Conservation (phyloP, 805 yeast genomes). For the Candida sonorensis region DNA sequence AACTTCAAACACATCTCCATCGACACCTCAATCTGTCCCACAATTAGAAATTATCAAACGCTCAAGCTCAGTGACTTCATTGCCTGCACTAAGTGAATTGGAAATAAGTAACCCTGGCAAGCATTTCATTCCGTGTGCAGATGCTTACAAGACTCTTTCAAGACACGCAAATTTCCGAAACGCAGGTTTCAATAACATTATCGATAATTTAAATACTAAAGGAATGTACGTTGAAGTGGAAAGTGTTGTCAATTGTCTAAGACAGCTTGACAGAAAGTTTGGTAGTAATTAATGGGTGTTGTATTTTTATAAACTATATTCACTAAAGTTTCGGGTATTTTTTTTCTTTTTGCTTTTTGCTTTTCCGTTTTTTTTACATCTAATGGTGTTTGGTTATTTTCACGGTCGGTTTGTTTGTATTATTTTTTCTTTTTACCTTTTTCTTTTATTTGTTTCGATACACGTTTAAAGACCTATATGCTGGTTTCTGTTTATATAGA, state of each 20-base stretch:
- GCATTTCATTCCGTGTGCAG: slow-evolving; percentile 77
- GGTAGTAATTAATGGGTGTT: slow-evolving; percentile 23
- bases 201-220: slow-evolving; percentile 66
- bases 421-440: no score
- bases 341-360: no score
- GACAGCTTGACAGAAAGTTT: slow-evolving; percentile 71
- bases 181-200: slow-evolving; percentile 68
- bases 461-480: no score
- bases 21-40: slow-evolving; percentile 11
- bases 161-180: slow-evolving; percentile 71
- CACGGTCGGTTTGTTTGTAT: no score
- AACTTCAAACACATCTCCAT: no score
- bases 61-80: slow-evolving; percentile 15
- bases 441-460: no score
- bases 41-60: slow-evolving; percentile 9
- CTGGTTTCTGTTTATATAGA: no score
- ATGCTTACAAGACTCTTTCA: slow-evolving; percentile 81
- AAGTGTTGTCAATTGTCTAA: slow-evolving; percentile 74
- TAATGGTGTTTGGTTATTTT: no score
- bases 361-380: no score
- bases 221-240: slow-evolving; percentile 93
- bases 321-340: no score
- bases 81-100: slow-evolving; percentile 21
- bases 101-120: slow-evolving; percentile 30
- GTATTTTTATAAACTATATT: no score